These are phyloP conservation scores for Taiozyma onychis DNA, from an alignment of 1,139 yeast species.

Conservation along the genomic window DNA sequence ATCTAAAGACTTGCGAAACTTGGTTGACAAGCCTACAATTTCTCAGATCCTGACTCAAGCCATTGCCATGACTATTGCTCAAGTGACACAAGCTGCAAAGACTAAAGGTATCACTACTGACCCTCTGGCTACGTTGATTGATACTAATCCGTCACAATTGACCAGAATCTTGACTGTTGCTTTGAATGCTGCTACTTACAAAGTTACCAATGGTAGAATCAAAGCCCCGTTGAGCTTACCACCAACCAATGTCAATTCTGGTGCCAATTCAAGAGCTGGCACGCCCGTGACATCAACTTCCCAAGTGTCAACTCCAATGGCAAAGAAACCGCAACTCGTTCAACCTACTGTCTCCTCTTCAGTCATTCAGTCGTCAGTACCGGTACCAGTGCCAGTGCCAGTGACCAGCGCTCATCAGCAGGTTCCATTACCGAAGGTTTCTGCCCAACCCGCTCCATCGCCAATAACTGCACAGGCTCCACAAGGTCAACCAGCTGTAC, in stretches of 20 bases:
- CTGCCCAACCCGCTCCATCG: neutral
- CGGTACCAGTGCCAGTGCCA: neutral
- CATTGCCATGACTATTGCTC: constrained; percentile 87
- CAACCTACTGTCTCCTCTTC: neutral
- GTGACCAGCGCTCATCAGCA: neutral
- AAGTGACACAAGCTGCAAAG: constrained; percentile 80
- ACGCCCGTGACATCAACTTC: neutral
- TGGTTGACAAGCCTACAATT: constrained; percentile 66
- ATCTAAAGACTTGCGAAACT: constrained; percentile 58
- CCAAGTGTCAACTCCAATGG: neutral
- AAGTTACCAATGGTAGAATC: constrained; percentile 43
- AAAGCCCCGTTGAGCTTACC: constrained; percentile 31
- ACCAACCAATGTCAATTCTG: constrained; percentile 12
- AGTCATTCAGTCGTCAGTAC: neutral
- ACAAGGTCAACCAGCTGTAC: neutral
- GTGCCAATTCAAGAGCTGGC: neutral
- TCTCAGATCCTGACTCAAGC: constrained; percentile 87
- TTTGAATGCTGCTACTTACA: constrained; percentile 70
- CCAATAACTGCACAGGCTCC: neutral
- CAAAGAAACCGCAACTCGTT: neutral
- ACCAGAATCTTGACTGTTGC: constrained; percentile 81
- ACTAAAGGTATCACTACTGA: constrained; percentile 79
- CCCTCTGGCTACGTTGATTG: constrained; percentile 74
- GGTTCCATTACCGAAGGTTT: neutral
- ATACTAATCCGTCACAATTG: constrained; percentile 82